Evolutionary conservation across 345 rosid species (phyloP).

Genomic region (Tarenaya hassleriana): DNA sequence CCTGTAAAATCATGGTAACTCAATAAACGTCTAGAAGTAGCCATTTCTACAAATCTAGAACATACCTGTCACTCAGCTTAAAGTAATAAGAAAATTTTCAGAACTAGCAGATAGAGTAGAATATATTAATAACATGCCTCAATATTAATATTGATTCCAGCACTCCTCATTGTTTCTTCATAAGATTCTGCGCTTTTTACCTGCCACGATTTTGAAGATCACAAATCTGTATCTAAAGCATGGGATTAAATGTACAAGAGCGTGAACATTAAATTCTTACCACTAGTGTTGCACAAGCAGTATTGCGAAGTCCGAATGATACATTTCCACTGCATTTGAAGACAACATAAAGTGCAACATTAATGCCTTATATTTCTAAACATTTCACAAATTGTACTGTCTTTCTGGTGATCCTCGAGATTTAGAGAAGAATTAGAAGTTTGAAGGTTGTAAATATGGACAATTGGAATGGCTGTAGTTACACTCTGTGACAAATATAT

Average conservation of each 20-base stretch:
- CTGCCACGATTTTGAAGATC: constrained; percentile 33
- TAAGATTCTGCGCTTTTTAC: constrained; percentile 75
- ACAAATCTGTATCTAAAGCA: constrained; percentile 22
- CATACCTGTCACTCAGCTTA: constrained; percentile 15
- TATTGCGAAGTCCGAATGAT: constrained; percentile 85
- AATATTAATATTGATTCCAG: constrained; percentile 68
- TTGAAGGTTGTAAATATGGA: not conserved
- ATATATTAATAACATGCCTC: constrained; percentile 43
- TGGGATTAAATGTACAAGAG: constrained; percentile 11
- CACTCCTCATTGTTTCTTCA: constrained; percentile 47
- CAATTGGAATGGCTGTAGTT: not conserved
- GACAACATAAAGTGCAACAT: constrained; percentile 10
- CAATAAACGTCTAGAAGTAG: constrained; percentile 4
- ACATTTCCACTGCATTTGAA: constrained; percentile 59
- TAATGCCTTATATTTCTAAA: not conserved
- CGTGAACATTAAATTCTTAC: constrained; percentile 35
- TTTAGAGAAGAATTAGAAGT: not conserved
- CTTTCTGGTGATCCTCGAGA: constrained; percentile 4
- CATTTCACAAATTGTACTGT: not conserved
- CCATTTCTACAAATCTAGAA: constrained; percentile 11
- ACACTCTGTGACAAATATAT: constrained; percentile 8
- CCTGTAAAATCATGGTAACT: constrained; percentile 37
- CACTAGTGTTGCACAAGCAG: constrained; percentile 58
- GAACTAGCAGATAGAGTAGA: constrained; percentile 11
- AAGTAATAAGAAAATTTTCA: not conserved